A percentile compares a stretch with the other conserved stretches of the same genome.
These are phyloP conservation scores for Ciborinia camelliae DNA, from an alignment of 2,329 filamentous ascomycete species.

Conservation along the genomic window DNA sequence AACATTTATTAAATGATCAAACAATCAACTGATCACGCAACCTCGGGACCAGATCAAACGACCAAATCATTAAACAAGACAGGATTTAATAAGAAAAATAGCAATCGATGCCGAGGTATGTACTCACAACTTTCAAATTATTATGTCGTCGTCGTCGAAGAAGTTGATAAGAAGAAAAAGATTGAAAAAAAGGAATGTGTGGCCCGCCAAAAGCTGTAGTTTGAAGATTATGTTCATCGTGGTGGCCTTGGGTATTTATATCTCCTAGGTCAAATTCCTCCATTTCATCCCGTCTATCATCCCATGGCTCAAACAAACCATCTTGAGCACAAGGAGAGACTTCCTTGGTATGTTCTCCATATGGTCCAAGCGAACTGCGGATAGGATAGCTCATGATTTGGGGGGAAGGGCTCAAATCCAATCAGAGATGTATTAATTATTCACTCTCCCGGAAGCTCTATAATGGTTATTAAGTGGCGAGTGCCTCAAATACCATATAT, in stretches of 20 bases:
- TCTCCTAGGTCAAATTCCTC: neutral
- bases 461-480: conserved; percentile 2
- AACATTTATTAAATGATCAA: no score
- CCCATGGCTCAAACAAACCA: conserved; percentile 16
- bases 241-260: conserved; percentile 5
- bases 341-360: conserved; percentile 7
- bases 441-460: conserved; percentile 2
- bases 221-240: neutral
- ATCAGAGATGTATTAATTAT: neutral
- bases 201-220: conserved; percentile 4
- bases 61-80: neutral
- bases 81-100: neutral
- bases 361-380: conserved; percentile 1
- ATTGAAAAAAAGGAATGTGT: conserved; percentile 12
- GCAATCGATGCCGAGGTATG: neutral
- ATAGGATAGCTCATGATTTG: neutral
- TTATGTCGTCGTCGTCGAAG: no score
- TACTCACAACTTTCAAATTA: conserved; percentile 13
- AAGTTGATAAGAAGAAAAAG: neutral
- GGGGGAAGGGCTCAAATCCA: conserved; percentile 1
- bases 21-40: no score
- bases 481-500: neutral
- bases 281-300: neutral
- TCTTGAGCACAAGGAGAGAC: neutral
- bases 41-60: neutral